Evolutionary conservation across 2,329 filamentous ascomycete genomes (phyloP), one percentile per base, ranked within the genome.

Genomic region (Paraphoma chrysanthemicola): DNA sequence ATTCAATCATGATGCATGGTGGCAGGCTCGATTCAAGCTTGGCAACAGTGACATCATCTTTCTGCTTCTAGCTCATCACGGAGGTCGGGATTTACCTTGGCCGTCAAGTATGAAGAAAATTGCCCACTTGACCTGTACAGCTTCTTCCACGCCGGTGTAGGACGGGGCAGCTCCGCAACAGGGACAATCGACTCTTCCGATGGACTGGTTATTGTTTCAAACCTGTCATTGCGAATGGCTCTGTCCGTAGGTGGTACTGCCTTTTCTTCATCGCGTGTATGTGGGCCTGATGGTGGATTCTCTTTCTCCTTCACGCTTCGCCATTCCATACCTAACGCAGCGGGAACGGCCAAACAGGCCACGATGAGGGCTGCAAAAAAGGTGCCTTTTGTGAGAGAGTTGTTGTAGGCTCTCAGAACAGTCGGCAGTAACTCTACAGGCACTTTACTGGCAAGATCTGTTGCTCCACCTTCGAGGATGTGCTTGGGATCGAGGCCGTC

Each of bases 311-410:
- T 90, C 53, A 90, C 86, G 60, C 81, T 89, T 63, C 79, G 82
- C 87, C 87, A 90, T 73, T 90, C 86, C 74, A 90, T 83, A 1
- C 77, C 74, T 1, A 82, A 57, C 0, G 82, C 79, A 0, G 84
- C 87, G 4, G 88, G 53, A 10, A 89, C 74, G 2, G 80, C 81
- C 3, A 88, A 62, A 29, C 79, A 81, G 0, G 83, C 79, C 66
- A 89, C 77, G 6, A 84, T 82, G 8, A 88, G 75, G 3, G 81
- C 82, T 6, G 90, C 84, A 52, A 85, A 82, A 66, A 89, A 91
- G 0, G 83, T 70, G 1, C 71, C 72, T 16, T 72, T 51, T 28
- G 64, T 73, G 6, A 76, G 42, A 11, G 67, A 64, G 6, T 63
- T 38, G 48, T 72, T 75, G 57, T 76, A 76, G 1, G 71, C 71